Percentiles rank a stretch among this genome's conserved stretches.
Evolutionary conservation across 73 alveolate species (phyloP).

Genomic region (Tetrahymena borealis): DNA sequence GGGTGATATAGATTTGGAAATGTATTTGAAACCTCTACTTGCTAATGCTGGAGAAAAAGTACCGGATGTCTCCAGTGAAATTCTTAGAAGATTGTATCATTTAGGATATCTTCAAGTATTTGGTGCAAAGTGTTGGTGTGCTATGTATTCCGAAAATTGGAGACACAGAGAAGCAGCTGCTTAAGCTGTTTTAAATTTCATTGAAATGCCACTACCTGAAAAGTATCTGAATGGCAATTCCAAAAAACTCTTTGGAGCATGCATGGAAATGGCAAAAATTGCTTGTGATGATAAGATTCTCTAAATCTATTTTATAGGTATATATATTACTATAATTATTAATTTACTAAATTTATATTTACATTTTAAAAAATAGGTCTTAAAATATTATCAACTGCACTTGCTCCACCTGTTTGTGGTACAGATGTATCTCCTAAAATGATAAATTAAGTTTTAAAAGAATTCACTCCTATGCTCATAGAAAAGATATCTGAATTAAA

Average conservation of each 20-base stretch:
- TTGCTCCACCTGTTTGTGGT: conserved; percentile 93
- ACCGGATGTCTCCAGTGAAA: conserved; percentile 70
- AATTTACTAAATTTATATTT: too few species aligned
- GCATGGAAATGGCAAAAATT: conserved; percentile 79
- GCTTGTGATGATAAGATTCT: conserved; percentile 91
- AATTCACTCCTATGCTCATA: conserved; percentile 74
- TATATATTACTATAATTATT: not conserved
- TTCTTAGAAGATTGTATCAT: conserved; percentile 76
- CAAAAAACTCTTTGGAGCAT: conserved; percentile 79
- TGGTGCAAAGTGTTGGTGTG: conserved; percentile 93
- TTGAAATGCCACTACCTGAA: conserved; percentile 80
- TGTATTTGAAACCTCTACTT: conserved; percentile 79
- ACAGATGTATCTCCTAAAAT: conserved; percentile 83
- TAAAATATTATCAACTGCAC: conserved; percentile 74
- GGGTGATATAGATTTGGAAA: conserved; percentile 96
- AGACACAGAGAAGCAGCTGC: conserved; percentile 97
- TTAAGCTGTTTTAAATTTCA: conserved; percentile 84
- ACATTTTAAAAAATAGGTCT: conserved; percentile 45
- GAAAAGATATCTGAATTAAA: conserved; percentile 89
- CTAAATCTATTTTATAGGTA: conserved; percentile 68
- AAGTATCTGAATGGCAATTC: conserved; percentile 82
- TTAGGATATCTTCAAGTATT: conserved; percentile 81
- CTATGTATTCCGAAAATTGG: conserved; percentile 90
- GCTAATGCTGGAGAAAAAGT: conserved; percentile 83
- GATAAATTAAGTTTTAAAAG: conserved; percentile 76